A percentile compares a stretch with the other conserved stretches of the same genome.
Conservation (phyloP, 768 basidiomycete genomes). For the Auricularia sp. region DNA sequence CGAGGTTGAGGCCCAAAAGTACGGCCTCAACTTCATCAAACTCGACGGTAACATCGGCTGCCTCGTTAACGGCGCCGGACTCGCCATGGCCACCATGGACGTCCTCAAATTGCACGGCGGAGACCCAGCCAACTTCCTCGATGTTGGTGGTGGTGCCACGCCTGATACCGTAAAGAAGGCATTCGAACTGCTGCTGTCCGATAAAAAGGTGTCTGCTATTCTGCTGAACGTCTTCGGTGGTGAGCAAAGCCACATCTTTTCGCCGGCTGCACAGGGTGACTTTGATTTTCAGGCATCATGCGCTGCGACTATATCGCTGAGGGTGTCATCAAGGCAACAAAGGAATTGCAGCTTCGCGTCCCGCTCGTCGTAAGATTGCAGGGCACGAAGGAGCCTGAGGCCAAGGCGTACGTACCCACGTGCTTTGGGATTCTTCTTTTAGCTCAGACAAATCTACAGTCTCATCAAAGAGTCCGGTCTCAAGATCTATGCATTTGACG, state of each 20-base stretch:
- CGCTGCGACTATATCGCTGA: conserved; percentile 97
- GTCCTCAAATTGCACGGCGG: conserved; percentile 94
- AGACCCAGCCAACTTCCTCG: conserved; percentile 96
- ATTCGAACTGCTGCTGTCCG: conserved; percentile 85
- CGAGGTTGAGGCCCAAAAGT: conserved; percentile 95
- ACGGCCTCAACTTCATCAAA: conserved; percentile 96
- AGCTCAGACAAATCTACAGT: conserved; percentile 31
- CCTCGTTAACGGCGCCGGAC: conserved; percentile 94
- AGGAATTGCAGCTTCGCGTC: conserved; percentile 74
- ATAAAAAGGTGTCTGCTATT: conserved; percentile 92
- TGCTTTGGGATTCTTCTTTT: conserved; percentile 7
- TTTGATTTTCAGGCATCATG: conserved; percentile 66
- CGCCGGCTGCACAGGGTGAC: neutral
- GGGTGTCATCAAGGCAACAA: conserved; percentile 96
- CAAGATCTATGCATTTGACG: conserved; percentile 88
- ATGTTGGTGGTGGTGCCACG: conserved; percentile 97
- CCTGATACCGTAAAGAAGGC: conserved; percentile 99
- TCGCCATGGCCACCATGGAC: conserved; percentile 99
- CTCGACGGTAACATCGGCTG: conserved; percentile 96
- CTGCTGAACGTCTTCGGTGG: conserved; percentile 98
- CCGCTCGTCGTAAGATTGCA: conserved; percentile 92
- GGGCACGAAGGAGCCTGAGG: conserved; percentile 93
- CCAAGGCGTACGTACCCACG: conserved; percentile 64
- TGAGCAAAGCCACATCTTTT: conserved; percentile 17
- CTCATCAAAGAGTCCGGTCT: conserved; percentile 90